Evolutionary conservation across 129 eudicot species (phyloP).

Genomic region (Flaveria robusta): DNA sequence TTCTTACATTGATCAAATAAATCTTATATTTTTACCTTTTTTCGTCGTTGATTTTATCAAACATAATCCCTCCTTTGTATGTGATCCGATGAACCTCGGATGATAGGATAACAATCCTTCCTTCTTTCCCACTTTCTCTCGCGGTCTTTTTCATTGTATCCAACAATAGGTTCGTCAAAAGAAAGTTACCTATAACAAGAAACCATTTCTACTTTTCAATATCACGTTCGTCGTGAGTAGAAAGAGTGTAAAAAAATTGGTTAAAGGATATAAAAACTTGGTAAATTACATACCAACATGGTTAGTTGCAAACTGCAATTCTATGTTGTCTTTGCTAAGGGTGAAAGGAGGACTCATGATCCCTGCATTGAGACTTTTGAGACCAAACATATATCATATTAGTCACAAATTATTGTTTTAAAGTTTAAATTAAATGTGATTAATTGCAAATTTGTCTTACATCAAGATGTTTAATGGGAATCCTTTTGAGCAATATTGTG

Average conservation of each 20-base stretch:
- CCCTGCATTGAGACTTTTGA: constrained; percentile 89
- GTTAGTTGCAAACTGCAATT: constrained; percentile 86
- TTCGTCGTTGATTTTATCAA: constrained; percentile 74
- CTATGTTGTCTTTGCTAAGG: constrained; percentile 73
- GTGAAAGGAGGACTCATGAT: constrained; percentile 78
- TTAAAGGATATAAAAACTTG: not conserved
- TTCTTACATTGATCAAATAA: not conserved
- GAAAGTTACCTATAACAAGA: constrained; percentile 67
- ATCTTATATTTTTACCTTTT: constrained; percentile 47
- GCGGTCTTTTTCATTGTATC: constrained; percentile 85
- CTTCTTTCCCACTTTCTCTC: constrained; percentile 64
- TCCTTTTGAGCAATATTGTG: constrained; percentile 61
- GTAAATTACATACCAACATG: constrained; percentile 59
- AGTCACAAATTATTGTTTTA: not conserved
- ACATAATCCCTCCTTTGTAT: constrained; percentile 70
- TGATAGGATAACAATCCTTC: constrained; percentile 83
- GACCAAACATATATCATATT: constrained; percentile 9
- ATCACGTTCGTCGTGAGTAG: not conserved
- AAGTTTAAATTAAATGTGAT: not conserved
- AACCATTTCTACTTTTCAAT: not conserved
- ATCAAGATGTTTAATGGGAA: constrained; percentile 80
- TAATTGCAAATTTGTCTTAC: constrained; percentile 44
- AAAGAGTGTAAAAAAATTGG: not conserved
- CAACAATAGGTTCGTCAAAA: constrained; percentile 75
- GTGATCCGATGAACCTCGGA: constrained; percentile 61